Percentiles rank a stretch among this genome's conserved stretches.
These are phyloP conservation scores for Neofusicoccum laricinum DNA, from an alignment of 2,329 filamentous ascomycete species.

Conservation along the genomic window DNA sequence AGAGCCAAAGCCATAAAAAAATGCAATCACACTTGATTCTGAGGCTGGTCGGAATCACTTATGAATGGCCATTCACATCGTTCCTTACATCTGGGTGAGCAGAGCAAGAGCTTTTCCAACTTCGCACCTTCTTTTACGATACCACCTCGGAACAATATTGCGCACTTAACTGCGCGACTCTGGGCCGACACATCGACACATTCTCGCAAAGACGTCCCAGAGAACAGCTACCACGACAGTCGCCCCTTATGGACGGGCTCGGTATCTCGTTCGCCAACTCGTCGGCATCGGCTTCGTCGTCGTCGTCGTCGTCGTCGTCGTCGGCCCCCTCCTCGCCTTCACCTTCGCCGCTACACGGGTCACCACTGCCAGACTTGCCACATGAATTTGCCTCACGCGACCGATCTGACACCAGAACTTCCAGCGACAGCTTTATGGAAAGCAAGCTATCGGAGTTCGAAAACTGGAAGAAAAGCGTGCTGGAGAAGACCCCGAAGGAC, in stretches of 20 bases:
- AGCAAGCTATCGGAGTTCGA: background rate
- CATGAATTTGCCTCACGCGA: background rate
- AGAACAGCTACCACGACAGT: background rate
- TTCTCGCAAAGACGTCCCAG: background rate
- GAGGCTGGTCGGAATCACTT: background rate
- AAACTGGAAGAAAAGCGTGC: background rate
- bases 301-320: background rate
- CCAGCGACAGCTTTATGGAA: conserved; percentile 8
- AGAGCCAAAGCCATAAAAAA: too few species aligned
- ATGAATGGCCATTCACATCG: background rate
- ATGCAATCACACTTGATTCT: too few species aligned
- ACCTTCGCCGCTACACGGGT: background rate
- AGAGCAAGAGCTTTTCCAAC: background rate
- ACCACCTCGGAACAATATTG: background rate
- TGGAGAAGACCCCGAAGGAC: background rate
- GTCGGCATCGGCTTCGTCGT: background rate
- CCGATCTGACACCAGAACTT: background rate
- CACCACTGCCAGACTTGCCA: background rate
- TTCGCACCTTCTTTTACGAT: background rate
- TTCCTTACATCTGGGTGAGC: background rate
- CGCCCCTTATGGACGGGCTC: background rate
- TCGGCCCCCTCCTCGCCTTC: background rate
- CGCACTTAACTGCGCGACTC: too few species aligned
- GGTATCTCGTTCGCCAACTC: background rate
- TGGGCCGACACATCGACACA: too few species aligned